Percentiles rank a stretch among this genome's conserved stretches.
These are phyloP conservation scores for Chaetomium sp. DNA, from an alignment of 2,329 filamentous ascomycete genomes.

Conservation along the genomic window DNA sequence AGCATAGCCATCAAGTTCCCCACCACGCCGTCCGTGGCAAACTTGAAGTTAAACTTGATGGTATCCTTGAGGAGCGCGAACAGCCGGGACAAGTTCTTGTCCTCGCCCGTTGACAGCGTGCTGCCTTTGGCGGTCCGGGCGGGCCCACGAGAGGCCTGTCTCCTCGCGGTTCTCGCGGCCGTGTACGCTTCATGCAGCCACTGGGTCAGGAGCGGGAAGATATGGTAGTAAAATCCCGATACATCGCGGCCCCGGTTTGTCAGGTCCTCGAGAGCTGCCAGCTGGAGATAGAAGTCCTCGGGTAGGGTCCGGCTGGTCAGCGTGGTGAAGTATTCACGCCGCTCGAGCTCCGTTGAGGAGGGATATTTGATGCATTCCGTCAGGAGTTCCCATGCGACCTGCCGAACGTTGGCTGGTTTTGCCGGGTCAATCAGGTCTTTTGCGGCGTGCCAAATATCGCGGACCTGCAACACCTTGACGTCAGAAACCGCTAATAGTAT, in stretches of 20 bases:
- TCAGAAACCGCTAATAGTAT: slow-evolving; percentile 19
- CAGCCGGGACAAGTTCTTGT: slow-evolving; percentile 63
- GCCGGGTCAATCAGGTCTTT: slow-evolving; percentile 64
- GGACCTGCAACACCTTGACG: slow-evolving; percentile 38
- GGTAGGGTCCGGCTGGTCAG: slow-evolving; percentile 58
- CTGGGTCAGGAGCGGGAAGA: slow-evolving; percentile 61
- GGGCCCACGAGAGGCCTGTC: slow-evolving; percentile 47
- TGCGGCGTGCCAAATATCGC: slow-evolving; percentile 66
- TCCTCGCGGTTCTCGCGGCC: slow-evolving; percentile 55
- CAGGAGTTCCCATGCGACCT: slow-evolving; percentile 66
- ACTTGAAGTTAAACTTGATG: slow-evolving; percentile 67
- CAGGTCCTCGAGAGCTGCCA: slow-evolving; percentile 63
- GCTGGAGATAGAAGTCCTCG: slow-evolving; percentile 67
- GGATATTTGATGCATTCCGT: slow-evolving; percentile 66
- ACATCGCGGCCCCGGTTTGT: slow-evolving; percentile 64
- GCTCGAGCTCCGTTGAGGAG: slow-evolving; percentile 66
- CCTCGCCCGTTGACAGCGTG: slow-evolving; percentile 52
- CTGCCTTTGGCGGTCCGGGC: slow-evolving; percentile 47
- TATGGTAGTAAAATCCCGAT: slow-evolving; percentile 67
- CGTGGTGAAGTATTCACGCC: slow-evolving; percentile 66
- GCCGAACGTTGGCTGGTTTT: slow-evolving; percentile 56
- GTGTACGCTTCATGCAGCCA: slow-evolving; percentile 63
- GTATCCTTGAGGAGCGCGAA: slow-evolving; percentile 68
- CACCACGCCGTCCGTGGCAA: slow-evolving; percentile 46
- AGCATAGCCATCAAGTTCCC: slow-evolving; percentile 63